These are phyloP conservation scores for Paspalum vaginatum DNA, from an alignment of 176 grass and related monocot species.

Conservation along the genomic window DNA sequence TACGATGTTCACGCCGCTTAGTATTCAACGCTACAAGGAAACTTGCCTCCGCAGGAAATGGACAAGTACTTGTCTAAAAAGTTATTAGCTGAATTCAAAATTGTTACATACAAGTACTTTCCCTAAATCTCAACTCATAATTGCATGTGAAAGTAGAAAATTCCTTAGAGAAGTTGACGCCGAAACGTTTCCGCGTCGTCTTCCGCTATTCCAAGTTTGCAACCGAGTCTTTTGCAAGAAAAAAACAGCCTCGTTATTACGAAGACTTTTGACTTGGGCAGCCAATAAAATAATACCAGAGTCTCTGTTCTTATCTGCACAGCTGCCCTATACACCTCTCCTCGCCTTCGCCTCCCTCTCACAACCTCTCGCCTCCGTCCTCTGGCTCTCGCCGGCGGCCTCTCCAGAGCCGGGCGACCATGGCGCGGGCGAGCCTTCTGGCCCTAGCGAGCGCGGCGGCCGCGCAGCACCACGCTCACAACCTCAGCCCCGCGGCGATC, in stretches of 20 bases:
- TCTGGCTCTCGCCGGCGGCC: too few relatives aligned
- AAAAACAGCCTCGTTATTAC: too few relatives aligned
- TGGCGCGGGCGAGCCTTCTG: conserved; percentile 23
- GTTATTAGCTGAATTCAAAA: too few relatives aligned
- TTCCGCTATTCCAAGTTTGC: not conserved
- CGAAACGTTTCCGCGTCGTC: not conserved
- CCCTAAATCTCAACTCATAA: not conserved
- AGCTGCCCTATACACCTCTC: too few relatives aligned
- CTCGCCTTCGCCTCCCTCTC: too few relatives aligned
- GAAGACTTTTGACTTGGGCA: not conserved
- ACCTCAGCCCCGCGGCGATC: not conserved
- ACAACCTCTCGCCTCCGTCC: too few relatives aligned
- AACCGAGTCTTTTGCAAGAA: not conserved
- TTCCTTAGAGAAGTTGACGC: not conserved
- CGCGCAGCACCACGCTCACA: not conserved
- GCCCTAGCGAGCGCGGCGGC: not conserved
- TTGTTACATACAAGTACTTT: not conserved
- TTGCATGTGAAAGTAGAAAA: not conserved
- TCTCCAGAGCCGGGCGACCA: not conserved
- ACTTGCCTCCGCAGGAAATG: not conserved
- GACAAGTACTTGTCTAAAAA: not conserved
- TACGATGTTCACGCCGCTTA: not conserved
- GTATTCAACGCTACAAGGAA: not conserved
- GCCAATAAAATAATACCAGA: not conserved
- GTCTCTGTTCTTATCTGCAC: not conserved